A percentile compares a stretch with the other conserved stretches of the same genome.
These are phyloP conservation scores for Entomortierella beljakovae DNA, from an alignment of 192 early-diverging fungal species.

Conservation along the genomic window DNA sequence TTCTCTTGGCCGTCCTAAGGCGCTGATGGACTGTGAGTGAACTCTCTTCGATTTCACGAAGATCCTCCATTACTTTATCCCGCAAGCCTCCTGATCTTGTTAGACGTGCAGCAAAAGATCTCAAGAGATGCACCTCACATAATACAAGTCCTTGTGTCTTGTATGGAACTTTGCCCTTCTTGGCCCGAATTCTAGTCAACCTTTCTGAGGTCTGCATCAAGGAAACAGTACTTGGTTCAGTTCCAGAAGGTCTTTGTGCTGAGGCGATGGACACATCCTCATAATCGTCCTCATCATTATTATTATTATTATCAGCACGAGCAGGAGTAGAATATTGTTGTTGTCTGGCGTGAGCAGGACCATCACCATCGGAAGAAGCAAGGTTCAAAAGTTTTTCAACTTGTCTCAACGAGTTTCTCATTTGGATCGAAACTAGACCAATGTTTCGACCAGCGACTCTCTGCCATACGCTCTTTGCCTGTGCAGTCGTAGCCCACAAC, in stretches of 20 bases:
- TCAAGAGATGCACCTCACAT: conserved; percentile 73
- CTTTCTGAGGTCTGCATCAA: conserved; percentile 17
- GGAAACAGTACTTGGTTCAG: conserved; percentile 16
- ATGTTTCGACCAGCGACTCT: conserved; percentile 55
- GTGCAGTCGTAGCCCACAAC: conserved; percentile 59
- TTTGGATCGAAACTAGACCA: conserved; percentile 56
- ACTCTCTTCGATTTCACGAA: conserved; percentile 79
- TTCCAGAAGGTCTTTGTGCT: neutral
- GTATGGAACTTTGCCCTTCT: conserved; percentile 58
- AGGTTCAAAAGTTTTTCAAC: conserved; percentile 70
- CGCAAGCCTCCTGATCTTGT: conserved; percentile 63
- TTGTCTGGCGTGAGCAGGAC: neutral
- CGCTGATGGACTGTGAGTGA: conserved; percentile 62
- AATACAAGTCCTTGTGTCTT: conserved; percentile 73
- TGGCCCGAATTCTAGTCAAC: conserved; percentile 30
- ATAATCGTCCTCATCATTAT: conserved; percentile 12
- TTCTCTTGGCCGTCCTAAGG: conserved; percentile 65
- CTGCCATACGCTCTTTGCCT: conserved; percentile 52
- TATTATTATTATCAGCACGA: neutral
- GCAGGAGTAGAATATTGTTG: neutral
- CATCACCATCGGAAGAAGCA: conserved; percentile 19
- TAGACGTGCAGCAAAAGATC: conserved; percentile 57
- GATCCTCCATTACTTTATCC: conserved; percentile 79
- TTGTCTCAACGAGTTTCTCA: conserved; percentile 62
- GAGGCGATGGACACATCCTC: conserved; percentile 10